Base-by-base conservation (phyloP, 2,329 filamentous ascomycete species). In the Chaetomiaceae sp. region DNA sequence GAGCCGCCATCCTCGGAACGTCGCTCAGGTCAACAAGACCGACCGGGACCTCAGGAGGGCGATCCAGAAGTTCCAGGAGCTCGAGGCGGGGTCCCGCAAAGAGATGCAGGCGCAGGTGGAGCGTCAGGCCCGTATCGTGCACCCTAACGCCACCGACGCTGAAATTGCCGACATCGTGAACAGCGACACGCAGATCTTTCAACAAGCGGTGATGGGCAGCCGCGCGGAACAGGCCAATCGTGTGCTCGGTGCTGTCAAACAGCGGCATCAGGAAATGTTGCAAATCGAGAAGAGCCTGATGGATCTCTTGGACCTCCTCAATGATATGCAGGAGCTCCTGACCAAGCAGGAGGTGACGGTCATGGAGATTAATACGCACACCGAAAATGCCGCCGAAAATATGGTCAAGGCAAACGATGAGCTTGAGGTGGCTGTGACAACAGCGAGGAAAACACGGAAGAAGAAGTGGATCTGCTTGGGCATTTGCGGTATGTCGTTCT, bases 401-500 rank as follows among this genome's bases (percentile, higher is more conserved):
- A 81, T 96, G 43, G 82, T 86, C 65, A 87, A 94, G 69, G 92
- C 86, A 59, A 96, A 94, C 66, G 80, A 83, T 58, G 84, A 96
- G 70, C 87, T 97, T 55, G 84, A 79, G 34, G 81, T 80, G n/a
- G 91, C 91, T 11, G 87, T 96, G 58, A 78, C 80, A 56, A 95
- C 89, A 62, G 92, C 92, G 8, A 79, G 86, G 68, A 81, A 83
- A 62, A 89, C 87, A 46, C 81, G 89, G 62, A 89, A 84, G 75
- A 95, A 95, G 90, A 96, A 96, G 87, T 96, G 90, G 91, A 91
- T 88, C 69, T 96, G 90, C 77, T 73, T 96, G 62, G 84, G 86
- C 64, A 89, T 96, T 65, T 74, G 78, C 62, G 73, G 79, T 82
- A 75, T 62, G 79, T 71, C 34, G 45, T 29, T 6, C 16, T 8